These are phyloP conservation scores for Pseudonitzschia pungens DNA, from an alignment of 108 stramenopile species.

Conservation along the genomic window DNA sequence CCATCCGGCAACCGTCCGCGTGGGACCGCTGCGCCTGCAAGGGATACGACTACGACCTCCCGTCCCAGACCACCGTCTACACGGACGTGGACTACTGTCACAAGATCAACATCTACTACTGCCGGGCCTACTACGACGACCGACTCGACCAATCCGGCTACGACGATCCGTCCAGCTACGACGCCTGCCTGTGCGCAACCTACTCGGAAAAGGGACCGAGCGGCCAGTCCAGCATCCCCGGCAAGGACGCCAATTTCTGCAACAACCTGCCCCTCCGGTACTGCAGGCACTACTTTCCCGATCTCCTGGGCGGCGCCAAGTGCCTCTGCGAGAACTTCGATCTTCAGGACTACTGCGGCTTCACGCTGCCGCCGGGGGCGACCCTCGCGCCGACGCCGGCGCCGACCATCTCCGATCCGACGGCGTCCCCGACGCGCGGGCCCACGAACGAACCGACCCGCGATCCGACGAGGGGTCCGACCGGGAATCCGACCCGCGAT, in stretches of 20 bases:
- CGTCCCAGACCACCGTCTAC: neutral
- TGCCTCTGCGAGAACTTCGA: conserved; percentile 6
- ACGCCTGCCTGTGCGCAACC: neutral
- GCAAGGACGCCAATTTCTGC: neutral
- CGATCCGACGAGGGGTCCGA: neutral
- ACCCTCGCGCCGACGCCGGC: neutral
- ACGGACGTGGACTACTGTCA: conserved; percentile 3
- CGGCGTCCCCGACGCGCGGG: neutral
- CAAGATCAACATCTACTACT: neutral
- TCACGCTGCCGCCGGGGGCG: neutral
- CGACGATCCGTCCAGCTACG: neutral
- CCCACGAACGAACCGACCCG: neutral
- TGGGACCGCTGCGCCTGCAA: conserved; percentile 5
- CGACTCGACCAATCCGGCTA: neutral
- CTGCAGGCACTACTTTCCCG: neutral
- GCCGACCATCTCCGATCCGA: neutral
- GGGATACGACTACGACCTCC: neutral
- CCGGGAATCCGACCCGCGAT: neutral
- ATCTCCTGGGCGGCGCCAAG: neutral
- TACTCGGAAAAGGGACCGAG: neutral
- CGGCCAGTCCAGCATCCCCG: neutral
- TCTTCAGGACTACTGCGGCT: neutral
- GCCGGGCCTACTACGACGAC: neutral
- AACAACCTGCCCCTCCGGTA: neutral
- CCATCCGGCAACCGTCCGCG: neutral